A percentile compares a stretch with the other conserved stretches of the same genome.
These are phyloP conservation scores for Phytophthora kernoviae DNA, from an alignment of 352 stramenopile species.

Conservation along the genomic window DNA sequence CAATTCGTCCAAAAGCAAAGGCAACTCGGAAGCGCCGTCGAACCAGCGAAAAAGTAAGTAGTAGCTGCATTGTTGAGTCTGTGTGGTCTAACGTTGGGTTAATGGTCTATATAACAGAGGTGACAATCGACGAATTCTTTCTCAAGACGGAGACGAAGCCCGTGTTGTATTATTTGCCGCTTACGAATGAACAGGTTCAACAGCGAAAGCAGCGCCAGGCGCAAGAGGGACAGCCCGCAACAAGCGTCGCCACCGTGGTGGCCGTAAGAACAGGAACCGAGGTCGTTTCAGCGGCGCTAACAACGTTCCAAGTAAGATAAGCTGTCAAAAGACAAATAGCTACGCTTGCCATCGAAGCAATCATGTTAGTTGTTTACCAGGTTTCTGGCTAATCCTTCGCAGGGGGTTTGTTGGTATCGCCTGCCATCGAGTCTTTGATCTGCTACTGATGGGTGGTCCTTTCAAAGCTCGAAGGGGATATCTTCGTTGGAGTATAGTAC, in stretches of 20 bases:
- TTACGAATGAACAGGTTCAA: conserved; percentile 73
- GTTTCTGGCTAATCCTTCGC: conserved; percentile 14
- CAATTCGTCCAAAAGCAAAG: conserved; percentile 29
- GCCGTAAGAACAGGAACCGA: conserved; percentile 40
- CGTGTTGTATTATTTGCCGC: conserved; percentile 80
- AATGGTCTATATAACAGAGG: conserved; percentile 23
- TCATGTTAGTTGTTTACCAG: conserved; percentile 4
- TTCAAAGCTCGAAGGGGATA: conserved; percentile 81
- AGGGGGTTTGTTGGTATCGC: conserved; percentile 11
- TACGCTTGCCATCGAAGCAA: conserved; percentile 18
- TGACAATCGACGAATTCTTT: conserved; percentile 79
- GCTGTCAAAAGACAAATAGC: conserved; percentile 1
- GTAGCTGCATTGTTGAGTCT: not conserved
- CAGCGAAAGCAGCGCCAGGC: conserved; percentile 36
- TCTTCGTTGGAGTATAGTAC: conserved; percentile 83
- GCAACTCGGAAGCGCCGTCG: conserved; percentile 18
- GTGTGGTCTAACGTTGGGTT: conserved; percentile 2
- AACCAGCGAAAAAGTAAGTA: conserved; percentile 17
- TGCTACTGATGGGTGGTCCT: conserved; percentile 20
- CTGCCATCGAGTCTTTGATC: conserved; percentile 20
- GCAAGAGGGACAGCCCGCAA: conserved; percentile 21
- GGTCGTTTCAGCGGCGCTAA: conserved; percentile 29
- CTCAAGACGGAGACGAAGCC: conserved; percentile 79
- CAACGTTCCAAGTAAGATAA: conserved; percentile 6
- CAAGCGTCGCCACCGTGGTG: conserved; percentile 38